Evolutionary conservation across 2,329 filamentous ascomycete genomes (phyloP), one percentile per base, ranked within the genome.

Genomic region (Neopestalotiopsis clavispora): DNA sequence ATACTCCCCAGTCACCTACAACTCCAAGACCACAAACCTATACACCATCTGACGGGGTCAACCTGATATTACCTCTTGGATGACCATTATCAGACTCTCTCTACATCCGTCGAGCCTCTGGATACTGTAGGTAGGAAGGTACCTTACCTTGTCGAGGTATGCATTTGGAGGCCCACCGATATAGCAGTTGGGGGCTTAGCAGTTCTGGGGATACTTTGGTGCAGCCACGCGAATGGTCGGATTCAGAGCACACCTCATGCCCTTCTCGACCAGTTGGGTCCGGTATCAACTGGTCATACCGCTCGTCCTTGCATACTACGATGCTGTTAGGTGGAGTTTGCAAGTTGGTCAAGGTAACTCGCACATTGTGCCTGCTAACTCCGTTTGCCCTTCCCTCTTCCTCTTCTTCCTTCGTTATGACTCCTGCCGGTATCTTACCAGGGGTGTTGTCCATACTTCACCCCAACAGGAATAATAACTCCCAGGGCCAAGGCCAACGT

Each of bases 401-500:
- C 17, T n/a, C n/a, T 23, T 60, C n/a, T 56, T 34, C 61, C 58
- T 32, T 63, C 66, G 20, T 52, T 52, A 32, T 63, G 58, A 52
- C 68, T 70, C 63, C 58, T 68, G 59, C 59, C 68, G 65, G 69
- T 49, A 70, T 74, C 65, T 70, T 67, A 62, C 65, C 64, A 28
- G 65, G 65, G 52, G 52, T 38, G 65, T 49, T 38, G 10, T 38
- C 34, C 34, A 38, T 63, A 67, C n/a, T 52, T 69, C 30, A 69
- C 45, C 65, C 73, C 67, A 71, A 74, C 70, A 71, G 69, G 68
- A 70, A 66, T 28, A 59, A 59, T 10, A 52, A 52, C n/a, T 23
- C 17, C 57, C 67, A 69, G 62, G 71, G 68, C 56, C 64, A 60
- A 57, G 67, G 72, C 74, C 72, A 77, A 75, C 74, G 69, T 67